phyloP scores from a whole-genome alignment of 169 alveolate genomes.

The Cryptosporidium ryanae region DNA sequence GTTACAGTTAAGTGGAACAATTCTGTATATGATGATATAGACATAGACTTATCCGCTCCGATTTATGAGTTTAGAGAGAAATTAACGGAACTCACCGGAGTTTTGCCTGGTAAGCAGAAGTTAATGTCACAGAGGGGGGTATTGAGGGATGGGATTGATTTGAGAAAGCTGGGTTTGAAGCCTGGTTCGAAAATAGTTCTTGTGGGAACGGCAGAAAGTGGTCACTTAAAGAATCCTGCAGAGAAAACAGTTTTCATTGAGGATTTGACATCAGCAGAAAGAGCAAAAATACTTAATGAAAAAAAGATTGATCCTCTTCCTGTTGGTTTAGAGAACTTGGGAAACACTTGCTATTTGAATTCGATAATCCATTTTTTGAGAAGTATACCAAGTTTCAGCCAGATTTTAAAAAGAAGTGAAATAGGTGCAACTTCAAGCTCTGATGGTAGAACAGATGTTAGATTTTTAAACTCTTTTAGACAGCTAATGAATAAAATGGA shows the following conservation, averaged over 20 bases:
- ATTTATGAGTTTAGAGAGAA: slow-evolving; percentile 73
- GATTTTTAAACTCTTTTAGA: slow-evolving; percentile 80
- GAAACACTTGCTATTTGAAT: slow-evolving; percentile 95
- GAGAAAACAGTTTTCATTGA: slow-evolving; percentile 89
- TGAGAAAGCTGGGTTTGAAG: slow-evolving; percentile 81
- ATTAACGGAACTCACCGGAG: slow-evolving; percentile 88
- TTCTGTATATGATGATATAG: slow-evolving; percentile 76
- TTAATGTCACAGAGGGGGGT: slow-evolving; percentile 88
- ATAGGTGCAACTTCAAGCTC: slow-evolving; percentile 1
- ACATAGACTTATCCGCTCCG: slow-evolving; percentile 59
- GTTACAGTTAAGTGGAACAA: slow-evolving; percentile 80
- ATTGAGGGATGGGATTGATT: slow-evolving; percentile 85
- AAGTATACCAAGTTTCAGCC: slow-evolving; percentile 47
- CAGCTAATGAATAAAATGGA: slow-evolving; percentile 82
- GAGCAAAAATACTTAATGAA: slow-evolving; percentile 87
- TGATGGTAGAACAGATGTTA: slow-evolving; percentile 55
- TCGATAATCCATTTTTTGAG: slow-evolving; percentile 88
- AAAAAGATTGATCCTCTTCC: slow-evolving; percentile 88
- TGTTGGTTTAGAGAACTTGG: slow-evolving; percentile 93
- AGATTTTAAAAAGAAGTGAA: slow-evolving; percentile 41
- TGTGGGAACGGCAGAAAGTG: slow-evolving; percentile 92
- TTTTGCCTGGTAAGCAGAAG: slow-evolving; percentile 92
- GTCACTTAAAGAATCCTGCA: slow-evolving; percentile 81
- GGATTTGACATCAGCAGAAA: slow-evolving; percentile 92
- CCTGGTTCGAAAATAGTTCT: slow-evolving; percentile 88